Base-by-base conservation (phyloP, 2,329 filamentous ascomycete genomes). In the Annulohypoxylon truncatum region DNA sequence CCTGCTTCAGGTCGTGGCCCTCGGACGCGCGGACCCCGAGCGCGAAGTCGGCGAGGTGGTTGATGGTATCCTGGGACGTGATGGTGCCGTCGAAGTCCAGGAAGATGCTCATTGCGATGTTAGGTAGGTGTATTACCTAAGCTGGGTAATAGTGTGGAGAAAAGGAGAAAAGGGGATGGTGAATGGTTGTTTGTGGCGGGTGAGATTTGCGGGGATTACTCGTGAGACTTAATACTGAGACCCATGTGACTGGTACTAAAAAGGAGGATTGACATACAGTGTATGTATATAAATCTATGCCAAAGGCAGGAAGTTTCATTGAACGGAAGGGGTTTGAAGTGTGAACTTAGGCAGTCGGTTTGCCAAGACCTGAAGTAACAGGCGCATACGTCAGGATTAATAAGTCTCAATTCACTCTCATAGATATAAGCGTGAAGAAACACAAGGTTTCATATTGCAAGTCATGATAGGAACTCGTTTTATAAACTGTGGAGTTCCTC, bases 41-140 rank as follows among this genome's bases (percentile, higher is more conserved):
- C 56, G 82, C 83, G 22, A 79, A 79, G 15, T 78, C 70, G 47
- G 81, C 84, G 3, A 89, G 80, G 40, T 79, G 75, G 58, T 76
- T 74, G 40, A 88, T 84, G 40, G 85, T 87, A 76, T 89, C 86
- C 28, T 80, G 64, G 10, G 78, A 76, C 15, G 86, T 88, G 68
- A 89, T 87, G 13, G 86, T 89, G 64, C 85, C 84, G 75, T 89
- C 86, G 74, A 89, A 89, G 72, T 89, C 86, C 18, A 89, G 79
- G 33, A 88, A 74, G 40, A 89, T 77, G 66, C 80, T 79, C 80
- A 84, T 78, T 7, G 24, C 66, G 42, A 29, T 7, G n/a, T n/a
- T n/a, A n/a, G 53, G 48, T 50, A 35, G 4, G 33, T 33, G 13
- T 26, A 22, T 12, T 48, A 48, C 24, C 18, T 26, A 15, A 50